phyloP scores from a whole-genome alignment of 2,329 filamentous ascomycete genomes.

The Beauveria medogensis region DNA sequence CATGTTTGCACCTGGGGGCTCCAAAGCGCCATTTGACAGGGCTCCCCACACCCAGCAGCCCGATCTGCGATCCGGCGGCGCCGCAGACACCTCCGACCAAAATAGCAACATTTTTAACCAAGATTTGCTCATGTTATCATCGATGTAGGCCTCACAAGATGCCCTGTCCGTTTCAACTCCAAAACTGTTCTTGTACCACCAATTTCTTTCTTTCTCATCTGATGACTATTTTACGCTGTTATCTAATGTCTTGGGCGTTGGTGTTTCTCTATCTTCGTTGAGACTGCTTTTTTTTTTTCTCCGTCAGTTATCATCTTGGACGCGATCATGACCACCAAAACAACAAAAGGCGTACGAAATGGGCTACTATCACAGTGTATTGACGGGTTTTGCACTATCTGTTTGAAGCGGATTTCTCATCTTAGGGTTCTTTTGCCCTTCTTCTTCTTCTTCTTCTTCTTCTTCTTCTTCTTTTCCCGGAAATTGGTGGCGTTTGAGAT shows the following conservation, averaged over 20 bases:
- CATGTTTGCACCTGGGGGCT: background rate
- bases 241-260: background rate
- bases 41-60: no score
- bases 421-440: background rate
- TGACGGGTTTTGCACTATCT: background rate
- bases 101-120: slow-evolving; percentile 4
- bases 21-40: slow-evolving; percentile 3
- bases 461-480: background rate
- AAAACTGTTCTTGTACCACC: background rate
- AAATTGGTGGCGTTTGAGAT: background rate
- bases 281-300: background rate
- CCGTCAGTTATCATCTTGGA: background rate
- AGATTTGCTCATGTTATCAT: background rate
- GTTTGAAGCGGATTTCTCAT: no score
- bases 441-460: background rate
- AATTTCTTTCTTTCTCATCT: background rate
- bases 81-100: background rate
- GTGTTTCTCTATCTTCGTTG: background rate
- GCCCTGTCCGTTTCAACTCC: background rate
- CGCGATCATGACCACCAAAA: slow-evolving; percentile 5
- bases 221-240: background rate
- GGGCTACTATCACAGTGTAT: background rate
- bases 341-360: background rate
- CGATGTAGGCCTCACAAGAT: background rate
- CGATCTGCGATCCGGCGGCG: background rate